Evolutionary conservation across 371 early-diverging fungal species (phyloP), one percentile per base, ranked within the genome.

Genomic region (Mortierella sp.): DNA sequence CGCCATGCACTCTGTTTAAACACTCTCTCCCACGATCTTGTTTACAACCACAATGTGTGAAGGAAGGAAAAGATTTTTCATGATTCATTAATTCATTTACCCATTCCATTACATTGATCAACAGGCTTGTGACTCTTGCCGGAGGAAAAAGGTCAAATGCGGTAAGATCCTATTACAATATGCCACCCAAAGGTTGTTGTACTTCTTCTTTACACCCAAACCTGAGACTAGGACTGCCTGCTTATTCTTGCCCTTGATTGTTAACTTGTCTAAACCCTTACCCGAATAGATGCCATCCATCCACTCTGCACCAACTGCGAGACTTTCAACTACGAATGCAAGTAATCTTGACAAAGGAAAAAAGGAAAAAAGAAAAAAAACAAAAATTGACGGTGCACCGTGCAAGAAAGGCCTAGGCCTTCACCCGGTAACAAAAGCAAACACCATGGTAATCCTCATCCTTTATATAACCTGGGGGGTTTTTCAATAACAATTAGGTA

Each of bases 111-210:
- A 30, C 14, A 39, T n/a, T 39, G 39, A 39, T 39, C 26, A 37
- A 51, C 68, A 80, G 81, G 81, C 81, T 1, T 80, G 81, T 61
- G 81, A 80, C 66, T 75, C 75, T 18, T 80, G 81, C 63, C 68
- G 81, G 49, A 68, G 81, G 32, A 80, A 80, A 75, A 80, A 80
- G 75, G 81, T 80, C 69, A 80, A 80, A 63, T 80, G 81, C 63
- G 81, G 81, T 80, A 75, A 47, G 45, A 5, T 20, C 35, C 59
- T 26, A 26, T 52, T 52, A 3, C 26, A 52, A 6, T 24, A 6
- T 52, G 59, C 14, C 55, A 55, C 55, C 5, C n/a, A 52, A 20
- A 30, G 59, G 18, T 35, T 59, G 16, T 30, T 32, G 35, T 35
- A 2, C 30, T 37, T 32, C 47, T 63, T 18, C 35, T 30, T 54